Evolutionary conservation across 192 early-diverging fungal species (phyloP).

Genomic region (Lobosporangium transversale): DNA sequence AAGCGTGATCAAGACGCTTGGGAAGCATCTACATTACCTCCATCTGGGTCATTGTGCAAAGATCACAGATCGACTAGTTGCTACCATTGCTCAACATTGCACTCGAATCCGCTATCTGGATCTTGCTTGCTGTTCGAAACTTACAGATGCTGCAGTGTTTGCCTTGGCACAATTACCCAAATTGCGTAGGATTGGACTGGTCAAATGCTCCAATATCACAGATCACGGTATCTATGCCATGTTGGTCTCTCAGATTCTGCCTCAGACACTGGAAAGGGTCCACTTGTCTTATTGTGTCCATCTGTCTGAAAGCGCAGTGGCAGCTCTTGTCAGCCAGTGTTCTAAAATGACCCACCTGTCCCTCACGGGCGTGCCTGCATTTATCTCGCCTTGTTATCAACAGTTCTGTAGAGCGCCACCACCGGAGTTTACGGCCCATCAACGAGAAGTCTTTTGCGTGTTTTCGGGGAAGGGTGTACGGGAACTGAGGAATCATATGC

Average conservation of each 20-base stretch:
- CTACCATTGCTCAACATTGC: slow-evolving; percentile 56
- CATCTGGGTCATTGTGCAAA: slow-evolving; percentile 64
- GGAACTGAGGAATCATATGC: slow-evolving; percentile 55
- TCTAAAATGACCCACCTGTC: slow-evolving; percentile 61
- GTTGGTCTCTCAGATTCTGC: slow-evolving; percentile 47
- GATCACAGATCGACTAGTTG: slow-evolving; percentile 62
- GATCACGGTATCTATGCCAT: slow-evolving; percentile 61
- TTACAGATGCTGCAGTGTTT: slow-evolving; percentile 62
- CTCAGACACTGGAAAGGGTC: slow-evolving; percentile 61
- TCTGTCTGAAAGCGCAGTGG: slow-evolving; percentile 56
- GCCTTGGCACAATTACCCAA: slow-evolving; percentile 63
- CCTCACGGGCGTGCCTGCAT: slow-evolving; percentile 63
- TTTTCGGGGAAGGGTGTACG: slow-evolving; percentile 67
- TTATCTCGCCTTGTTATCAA: slow-evolving; percentile 59
- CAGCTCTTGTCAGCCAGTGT: slow-evolving; percentile 58
- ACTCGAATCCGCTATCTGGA: slow-evolving; percentile 66
- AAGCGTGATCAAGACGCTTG: slow-evolving; percentile 56
- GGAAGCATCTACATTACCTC: slow-evolving; percentile 66
- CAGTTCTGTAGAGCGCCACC: slow-evolving; percentile 62
- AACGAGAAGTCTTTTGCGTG: slow-evolving; percentile 68
- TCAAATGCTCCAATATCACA: slow-evolving; percentile 70
- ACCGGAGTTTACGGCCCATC: slow-evolving; percentile 60
- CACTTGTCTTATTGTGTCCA: slow-evolving; percentile 66
- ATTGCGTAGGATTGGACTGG: slow-evolving; percentile 64
- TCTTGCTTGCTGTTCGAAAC: slow-evolving; percentile 61